Base-by-base conservation (phyloP, 106 monocot genomes). In the Allium fistulosum region DNA sequence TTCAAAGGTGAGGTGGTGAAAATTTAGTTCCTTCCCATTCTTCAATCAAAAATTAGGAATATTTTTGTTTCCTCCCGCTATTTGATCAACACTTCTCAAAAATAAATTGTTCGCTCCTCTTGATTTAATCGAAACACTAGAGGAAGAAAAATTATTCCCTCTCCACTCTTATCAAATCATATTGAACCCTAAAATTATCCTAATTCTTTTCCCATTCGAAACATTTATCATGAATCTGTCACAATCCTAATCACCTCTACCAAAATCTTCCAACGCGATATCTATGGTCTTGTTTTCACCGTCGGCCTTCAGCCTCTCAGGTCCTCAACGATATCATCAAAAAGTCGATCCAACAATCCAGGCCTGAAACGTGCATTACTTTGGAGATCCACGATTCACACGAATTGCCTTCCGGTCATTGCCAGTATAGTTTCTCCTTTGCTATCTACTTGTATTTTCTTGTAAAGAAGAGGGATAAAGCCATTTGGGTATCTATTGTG, bases 351-450 rank as follows among this genome's bases (percentile, higher is more conserved):
- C 73, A 89, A 67, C 92, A 99, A 72, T 82, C 92, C 9, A 81
- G 97, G 15, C 97, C 97, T 16, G 89, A 73, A 7, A 92, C 86
- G 26, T 99, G 97, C 79, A 81, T 64, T 17, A 79, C 74, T 48
- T 84, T 99, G 47, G 92, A 99, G 82, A 79, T 68, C 47, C 92
- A 92, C 79, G 92, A 92, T 48, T 99, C 87, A 28, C 87, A 90
- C 63, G 97, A 92, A 13, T 99, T 92, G 97, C 97, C 92, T 48
- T 99, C 97, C 26, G 78, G 80, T 65, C 97, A 99, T 77, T 92
- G 89, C 10, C 92, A 99, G 79, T n/a, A 90, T 79, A 99, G 84
- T 87, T 89, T 92, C 92, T 99, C 92, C 82, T 99, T 99, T 71
- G 80, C 97, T 53, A 51, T 66, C 66, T 99, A 90, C 66, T 82